A percentile compares a stretch with the other conserved stretches of the same genome.
phyloP scores from a whole-genome alignment of 2,329 filamentous ascomycete species.

The Thelonectria blattea region DNA sequence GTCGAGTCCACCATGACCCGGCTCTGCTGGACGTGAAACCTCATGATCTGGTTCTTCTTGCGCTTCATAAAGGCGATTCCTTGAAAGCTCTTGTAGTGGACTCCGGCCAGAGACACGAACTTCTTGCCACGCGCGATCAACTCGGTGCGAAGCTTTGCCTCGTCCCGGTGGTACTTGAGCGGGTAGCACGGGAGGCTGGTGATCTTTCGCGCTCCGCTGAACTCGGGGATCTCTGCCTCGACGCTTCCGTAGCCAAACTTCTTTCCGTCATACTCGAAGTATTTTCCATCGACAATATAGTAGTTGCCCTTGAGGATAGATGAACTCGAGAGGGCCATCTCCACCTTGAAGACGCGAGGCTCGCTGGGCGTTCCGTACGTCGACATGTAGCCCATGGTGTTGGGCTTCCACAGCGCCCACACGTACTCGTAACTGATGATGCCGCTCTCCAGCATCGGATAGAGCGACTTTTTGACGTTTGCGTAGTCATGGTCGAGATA shows the following conservation, averaged over 20 bases:
- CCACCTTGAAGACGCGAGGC: conserved; percentile 82
- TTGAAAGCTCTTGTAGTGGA: conserved; percentile 82
- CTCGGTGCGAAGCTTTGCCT: conserved; percentile 65
- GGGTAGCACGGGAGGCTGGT: conserved; percentile 79
- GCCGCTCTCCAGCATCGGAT: conserved; percentile 79
- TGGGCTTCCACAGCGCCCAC: conserved; percentile 89
- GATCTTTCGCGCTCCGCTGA: conserved; percentile 84
- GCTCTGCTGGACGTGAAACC: conserved; percentile 85
- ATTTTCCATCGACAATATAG: conserved; percentile 78
- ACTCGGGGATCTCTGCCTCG: conserved; percentile 71
- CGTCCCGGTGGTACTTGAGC: conserved; percentile 78
- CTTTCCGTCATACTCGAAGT: conserved; percentile 89
- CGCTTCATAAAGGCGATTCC: conserved; percentile 87
- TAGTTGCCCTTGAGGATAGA: conserved; percentile 75
- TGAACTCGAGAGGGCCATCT: conserved; percentile 73
- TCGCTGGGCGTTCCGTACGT: conserved; percentile 80
- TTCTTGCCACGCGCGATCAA: conserved; percentile 84
- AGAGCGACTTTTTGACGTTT: conserved; percentile 76
- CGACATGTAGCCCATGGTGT: conserved; percentile 76
- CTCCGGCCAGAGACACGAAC: conserved; percentile 80
- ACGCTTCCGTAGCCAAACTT: conserved; percentile 78
- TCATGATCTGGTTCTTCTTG: conserved; percentile 67
- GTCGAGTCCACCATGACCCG: conserved; percentile 87
- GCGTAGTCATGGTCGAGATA: conserved; percentile 86
- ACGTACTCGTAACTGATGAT: conserved; percentile 88